Percentiles rank a stretch among this genome's conserved stretches.
Evolutionary conservation across 192 early-diverging fungal genomes (phyloP).

Genomic region (Coemansia sp.): DNA sequence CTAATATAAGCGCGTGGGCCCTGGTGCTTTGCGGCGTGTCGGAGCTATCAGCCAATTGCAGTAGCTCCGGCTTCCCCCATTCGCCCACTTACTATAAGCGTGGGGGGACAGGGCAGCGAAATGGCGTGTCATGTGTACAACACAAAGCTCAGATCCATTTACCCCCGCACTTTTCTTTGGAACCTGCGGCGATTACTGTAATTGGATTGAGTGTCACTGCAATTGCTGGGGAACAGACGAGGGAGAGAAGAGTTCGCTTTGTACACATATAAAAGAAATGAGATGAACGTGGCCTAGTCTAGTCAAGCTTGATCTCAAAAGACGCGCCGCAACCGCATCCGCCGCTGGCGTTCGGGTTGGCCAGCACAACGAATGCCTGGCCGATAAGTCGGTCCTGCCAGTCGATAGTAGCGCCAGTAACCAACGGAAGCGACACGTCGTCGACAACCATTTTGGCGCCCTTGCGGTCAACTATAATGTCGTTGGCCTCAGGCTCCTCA

Average conservation of each 20-base stretch:
- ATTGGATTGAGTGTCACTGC: not conserved
- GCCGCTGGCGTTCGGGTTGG: slow-evolving; percentile 70
- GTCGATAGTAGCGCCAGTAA: slow-evolving; percentile 73
- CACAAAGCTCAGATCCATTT: no score
- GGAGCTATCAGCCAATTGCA: not conserved
- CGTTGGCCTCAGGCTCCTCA: slow-evolving; percentile 61
- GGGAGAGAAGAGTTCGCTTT: not conserved
- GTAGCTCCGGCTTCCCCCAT: not conserved
- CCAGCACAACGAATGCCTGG: slow-evolving; percentile 69
- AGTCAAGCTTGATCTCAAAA: slow-evolving; percentile 64
- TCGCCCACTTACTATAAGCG: not conserved
- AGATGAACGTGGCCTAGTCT: not conserved
- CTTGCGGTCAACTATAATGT: slow-evolving; percentile 67
- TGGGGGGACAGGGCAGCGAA: not conserved
- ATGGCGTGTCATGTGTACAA: not conserved
- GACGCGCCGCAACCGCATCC: slow-evolving; percentile 70
- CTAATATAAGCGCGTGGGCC: not conserved
- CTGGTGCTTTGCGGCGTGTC: not conserved
- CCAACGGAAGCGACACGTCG: slow-evolving; percentile 65
- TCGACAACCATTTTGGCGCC: slow-evolving; percentile 74
- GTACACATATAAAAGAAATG: not conserved
- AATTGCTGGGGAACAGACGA: not conserved
- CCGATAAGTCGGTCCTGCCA: slow-evolving; percentile 80
- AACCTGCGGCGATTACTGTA: slow-evolving; percentile 3
- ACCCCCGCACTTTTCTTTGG: no score